Base-by-base conservation (phyloP, 495 filamentous ascomycete species). In the Tuber microsphaerosporum region DNA sequence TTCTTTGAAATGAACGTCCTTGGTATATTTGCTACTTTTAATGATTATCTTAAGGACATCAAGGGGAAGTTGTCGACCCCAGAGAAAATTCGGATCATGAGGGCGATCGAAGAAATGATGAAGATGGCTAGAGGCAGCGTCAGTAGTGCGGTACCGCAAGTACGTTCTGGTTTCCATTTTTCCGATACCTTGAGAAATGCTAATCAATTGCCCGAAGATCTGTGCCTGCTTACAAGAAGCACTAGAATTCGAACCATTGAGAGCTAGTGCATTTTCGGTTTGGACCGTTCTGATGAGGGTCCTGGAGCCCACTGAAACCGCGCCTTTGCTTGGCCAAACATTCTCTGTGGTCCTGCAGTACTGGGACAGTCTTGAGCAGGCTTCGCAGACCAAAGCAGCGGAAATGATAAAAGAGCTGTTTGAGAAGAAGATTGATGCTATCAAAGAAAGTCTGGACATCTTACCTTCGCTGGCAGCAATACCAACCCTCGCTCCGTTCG, bases 41-140 rank as follows among this genome's bases (percentile, higher is more conserved):
- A 92, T 9, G 91, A 94, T 77, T 88, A 89, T 17, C 90, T 99
- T 72, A 96, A 93, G 80, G 92, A 93, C 80, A 86, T 88, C 12
- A 85, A 86, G 76, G 86, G 86, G 20, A 83, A 86, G 77, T 86
- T 89, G 65, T 85, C 89, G 6, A 83, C 90, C 39, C 85, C 88
- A 42, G 92, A 97, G 79, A 91, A 92, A 80, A 89, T 87, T 71
- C 87, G 92, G 70, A 92, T 90, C 74, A 85, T 99, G 2, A 88
- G 88, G 74, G 95, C 92, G 1, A 92, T 99, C 81, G 91, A 92
- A 77, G 94, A 93, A 81, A 92, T 98, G 91, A 90, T 97, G 70
- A 88, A 86, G 76, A 84, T 94, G 68, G 90, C 91, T 31, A 89
- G 88, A 73, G 87, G 85, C 19, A 89, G 91, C 84, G 87, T 92